A percentile compares a stretch with the other conserved stretches of the same genome.
These are phyloP conservation scores for Penicillium sp. DNA, from an alignment of 2,329 filamentous ascomycete species.

Conservation along the genomic window DNA sequence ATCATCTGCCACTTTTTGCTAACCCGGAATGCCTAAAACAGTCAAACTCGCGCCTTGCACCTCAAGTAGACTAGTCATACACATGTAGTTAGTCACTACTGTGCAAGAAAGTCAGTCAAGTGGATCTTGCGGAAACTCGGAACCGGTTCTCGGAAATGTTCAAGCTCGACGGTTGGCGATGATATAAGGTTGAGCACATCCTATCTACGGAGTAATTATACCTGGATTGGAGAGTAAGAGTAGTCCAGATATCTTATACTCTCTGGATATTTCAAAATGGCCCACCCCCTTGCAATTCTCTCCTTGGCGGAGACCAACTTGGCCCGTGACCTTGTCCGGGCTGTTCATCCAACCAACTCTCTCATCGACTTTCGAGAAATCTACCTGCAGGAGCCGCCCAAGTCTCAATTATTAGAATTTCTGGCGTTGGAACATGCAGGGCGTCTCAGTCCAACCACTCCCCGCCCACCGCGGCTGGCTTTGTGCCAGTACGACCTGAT, in stretches of 20 bases:
- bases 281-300: slow-evolving; percentile 40
- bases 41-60: not conserved
- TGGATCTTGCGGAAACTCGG: slow-evolving; percentile 1
- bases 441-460: slow-evolving; percentile 43
- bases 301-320: slow-evolving; percentile 38
- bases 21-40: not conserved
- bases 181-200: no score
- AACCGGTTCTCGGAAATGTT: not conserved
- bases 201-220: no score
- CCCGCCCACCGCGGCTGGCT: slow-evolving; percentile 55
- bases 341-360: slow-evolving; percentile 34
- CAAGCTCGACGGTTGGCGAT: not conserved
- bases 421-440: slow-evolving; percentile 54
- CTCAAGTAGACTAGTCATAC: not conserved
- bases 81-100: no score
- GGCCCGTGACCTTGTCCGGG: slow-evolving; percentile 39
- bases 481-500: slow-evolving; percentile 62
- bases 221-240: no score
- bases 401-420: slow-evolving; percentile 53
- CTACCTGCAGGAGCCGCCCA: slow-evolving; percentile 56
- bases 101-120: not conserved
- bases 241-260: no score
- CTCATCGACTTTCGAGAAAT: slow-evolving; percentile 54
- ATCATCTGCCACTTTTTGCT: not conserved
- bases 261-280: slow-evolving; percentile 19